Conservation (phyloP, 1,139 yeast species). For the Suhomyces kunorum region DNA sequence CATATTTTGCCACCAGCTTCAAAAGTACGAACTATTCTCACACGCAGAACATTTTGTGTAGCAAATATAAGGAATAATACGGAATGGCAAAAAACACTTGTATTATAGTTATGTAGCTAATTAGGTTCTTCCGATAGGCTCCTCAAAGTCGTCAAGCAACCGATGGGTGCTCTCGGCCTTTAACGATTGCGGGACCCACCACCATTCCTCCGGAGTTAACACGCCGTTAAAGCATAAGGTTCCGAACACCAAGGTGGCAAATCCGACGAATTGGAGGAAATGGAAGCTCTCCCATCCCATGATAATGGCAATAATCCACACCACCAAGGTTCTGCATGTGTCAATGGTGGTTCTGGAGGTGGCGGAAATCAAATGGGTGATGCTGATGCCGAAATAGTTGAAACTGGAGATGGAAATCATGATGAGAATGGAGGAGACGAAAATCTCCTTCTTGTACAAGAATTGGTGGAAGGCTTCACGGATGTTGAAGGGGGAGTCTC, state of each 20-base stretch:
- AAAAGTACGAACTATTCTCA: too few species aligned
- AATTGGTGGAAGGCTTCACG: conserved; percentile 53
- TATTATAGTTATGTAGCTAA: too few species aligned
- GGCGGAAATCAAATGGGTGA: conserved; percentile 68
- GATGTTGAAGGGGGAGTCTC: conserved; percentile 58
- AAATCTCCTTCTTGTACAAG: conserved; percentile 40
- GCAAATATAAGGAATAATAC: too few species aligned
- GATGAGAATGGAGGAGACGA: conserved; percentile 58
- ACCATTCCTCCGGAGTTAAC: conserved; percentile 49
- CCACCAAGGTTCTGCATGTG: conserved; percentile 72
- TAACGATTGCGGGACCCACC: conserved; percentile 40
- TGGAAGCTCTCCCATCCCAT: conserved; percentile 79
- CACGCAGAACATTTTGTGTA: too few species aligned
- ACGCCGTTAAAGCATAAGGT: conserved; percentile 77
- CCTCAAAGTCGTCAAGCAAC: conserved; percentile 8
- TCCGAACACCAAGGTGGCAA: conserved; percentile 64
- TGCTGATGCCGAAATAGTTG: conserved; percentile 72
- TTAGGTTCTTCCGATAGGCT: conserved; percentile 8
- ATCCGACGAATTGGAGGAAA: conserved; percentile 64
- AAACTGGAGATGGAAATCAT: conserved; percentile 74
- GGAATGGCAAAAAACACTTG: too few species aligned
- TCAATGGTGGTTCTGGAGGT: conserved; percentile 81
- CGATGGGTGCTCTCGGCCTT: conserved; percentile 6
- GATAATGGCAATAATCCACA: conserved; percentile 73
- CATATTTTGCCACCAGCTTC: too few species aligned